These are phyloP conservation scores for Verticillium dahliae DNA, from an alignment of 2,329 filamentous ascomycete genomes.

Conservation along the genomic window DNA sequence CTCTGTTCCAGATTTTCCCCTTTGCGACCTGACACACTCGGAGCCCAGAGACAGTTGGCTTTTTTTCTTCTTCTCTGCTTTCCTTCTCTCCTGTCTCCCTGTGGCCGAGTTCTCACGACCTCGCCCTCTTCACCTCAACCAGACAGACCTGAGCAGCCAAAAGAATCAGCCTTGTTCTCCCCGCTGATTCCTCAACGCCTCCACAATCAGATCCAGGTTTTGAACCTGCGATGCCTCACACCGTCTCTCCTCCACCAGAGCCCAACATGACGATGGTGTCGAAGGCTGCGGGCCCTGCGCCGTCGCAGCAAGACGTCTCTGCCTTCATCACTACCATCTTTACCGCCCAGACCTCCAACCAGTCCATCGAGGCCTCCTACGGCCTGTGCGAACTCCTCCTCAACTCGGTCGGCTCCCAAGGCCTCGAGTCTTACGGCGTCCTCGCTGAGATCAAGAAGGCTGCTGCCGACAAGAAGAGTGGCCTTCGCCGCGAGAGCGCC, in stretches of 20 bases:
- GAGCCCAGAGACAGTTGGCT: background rate
- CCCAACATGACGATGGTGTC: slow-evolving; percentile 30
- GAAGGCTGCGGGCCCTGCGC: slow-evolving; percentile 45
- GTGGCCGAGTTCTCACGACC: background rate
- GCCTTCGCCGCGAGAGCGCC: slow-evolving; percentile 75
- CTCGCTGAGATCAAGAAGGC: slow-evolving; percentile 60
- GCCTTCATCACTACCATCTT: slow-evolving; percentile 63
- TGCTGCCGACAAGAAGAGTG: slow-evolving; percentile 89
- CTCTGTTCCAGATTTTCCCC: background rate
- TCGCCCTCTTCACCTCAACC: background rate
- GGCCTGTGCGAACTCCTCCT: slow-evolving; percentile 53
- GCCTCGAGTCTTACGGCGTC: slow-evolving; percentile 47
- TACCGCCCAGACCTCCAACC: slow-evolving; percentile 59
- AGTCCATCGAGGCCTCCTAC: slow-evolving; percentile 60
- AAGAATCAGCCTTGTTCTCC: background rate
- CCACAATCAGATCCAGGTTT: background rate
- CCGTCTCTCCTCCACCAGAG: slow-evolving; percentile 34
- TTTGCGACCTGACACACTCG: background rate
- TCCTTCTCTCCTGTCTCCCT: background rate
- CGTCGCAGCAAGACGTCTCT: slow-evolving; percentile 59
- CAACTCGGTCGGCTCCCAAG: slow-evolving; percentile 45
- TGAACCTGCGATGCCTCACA: slow-evolving; percentile 36
- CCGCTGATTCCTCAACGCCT: background rate
- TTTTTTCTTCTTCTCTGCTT: background rate
- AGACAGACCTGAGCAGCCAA: background rate